Evolutionary conservation across 2,329 filamentous ascomycete genomes (phyloP), one percentile per base, ranked within the genome.

Genomic region (Onygena corvina): DNA sequence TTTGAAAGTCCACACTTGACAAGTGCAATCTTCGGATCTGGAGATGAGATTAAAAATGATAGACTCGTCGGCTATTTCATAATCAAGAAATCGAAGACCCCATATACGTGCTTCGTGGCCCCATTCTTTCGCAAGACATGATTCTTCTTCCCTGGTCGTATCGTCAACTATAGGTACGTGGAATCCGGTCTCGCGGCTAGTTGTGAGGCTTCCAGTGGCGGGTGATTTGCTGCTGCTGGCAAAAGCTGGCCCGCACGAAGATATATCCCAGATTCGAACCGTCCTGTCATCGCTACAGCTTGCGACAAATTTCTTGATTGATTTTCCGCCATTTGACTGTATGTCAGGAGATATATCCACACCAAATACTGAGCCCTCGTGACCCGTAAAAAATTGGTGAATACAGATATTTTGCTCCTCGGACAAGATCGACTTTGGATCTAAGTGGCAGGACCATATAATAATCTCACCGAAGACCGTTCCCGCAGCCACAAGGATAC

Each of bases 221-320:
- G n/a, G 31, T 44, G n/a, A 29, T 12, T 20, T 16, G 11, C 20
- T 12, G 68, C 46, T 63, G 49, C 55, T 63, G 53, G 46, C 62
- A 64, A 1, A 60, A 59, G 63, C 52, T 3, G 61, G 60, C 31
- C 71, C 69, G 50, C 79, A 73, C 0, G 81, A 80, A 5, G 53
- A 53, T 50, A 95, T 78, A 60, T 94, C 80, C 90, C 92, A 96
- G 1, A 96, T 68, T 11, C 86, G 76, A 18, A 98, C 79, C 0
- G 88, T 94, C 46, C 92, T 77, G 65, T 98, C 92, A 61, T 98
- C 92, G 60, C 90, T 96, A 63, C 92, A 98, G 59, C 86, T 95
- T 11, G 83, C 85, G 29, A 98, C 72, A n/a, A 94, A 64, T 47
- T 84, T 74, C 21, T 71, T 68, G 16, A 61, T 61, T 4, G 60